A percentile compares a stretch with the other conserved stretches of the same genome.
Conservation (phyloP, 805 yeast species). For the Cephaloascus fragrans region DNA sequence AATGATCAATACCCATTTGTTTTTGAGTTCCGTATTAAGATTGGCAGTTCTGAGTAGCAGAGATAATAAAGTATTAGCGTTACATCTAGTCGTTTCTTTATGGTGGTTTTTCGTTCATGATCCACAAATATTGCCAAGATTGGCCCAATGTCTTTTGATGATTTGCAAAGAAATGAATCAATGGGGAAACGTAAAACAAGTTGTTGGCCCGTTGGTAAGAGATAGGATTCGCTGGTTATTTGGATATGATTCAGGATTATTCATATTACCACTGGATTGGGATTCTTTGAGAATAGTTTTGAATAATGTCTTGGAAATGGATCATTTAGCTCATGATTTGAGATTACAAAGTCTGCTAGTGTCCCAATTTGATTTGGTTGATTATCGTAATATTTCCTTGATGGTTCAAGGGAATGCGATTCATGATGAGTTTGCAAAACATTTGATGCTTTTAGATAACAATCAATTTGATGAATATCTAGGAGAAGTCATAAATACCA, state of each 20-base stretch:
- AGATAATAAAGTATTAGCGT: background rate
- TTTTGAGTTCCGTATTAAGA: constrained; percentile 55
- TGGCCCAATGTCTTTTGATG: too few species aligned
- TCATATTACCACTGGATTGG: constrained; percentile 61
- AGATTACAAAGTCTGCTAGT: too few species aligned
- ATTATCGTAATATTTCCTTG: constrained; percentile 63
- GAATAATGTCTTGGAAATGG: constrained; percentile 28
- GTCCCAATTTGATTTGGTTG: constrained; percentile 50
- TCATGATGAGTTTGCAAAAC: too few species aligned
- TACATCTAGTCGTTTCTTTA: background rate
- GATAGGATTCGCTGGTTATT: constrained; percentile 28
- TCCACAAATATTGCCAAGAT: constrained; percentile 53
- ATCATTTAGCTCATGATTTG: too few species aligned
- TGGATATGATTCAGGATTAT: constrained; percentile 44
- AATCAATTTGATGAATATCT: too few species aligned
- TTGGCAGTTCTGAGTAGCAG: constrained; percentile 23
- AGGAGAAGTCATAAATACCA: too few species aligned
- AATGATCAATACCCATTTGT: constrained; percentile 50
- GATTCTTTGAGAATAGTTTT: constrained; percentile 37
- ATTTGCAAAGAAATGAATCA: too few species aligned
- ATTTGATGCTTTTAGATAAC: too few species aligned
- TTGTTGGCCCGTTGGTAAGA: constrained; percentile 8
- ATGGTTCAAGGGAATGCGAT: too few species aligned
- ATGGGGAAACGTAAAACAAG: constrained; percentile 32
- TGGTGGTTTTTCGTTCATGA: constrained; percentile 57